Evolutionary conservation across 2,329 filamentous ascomycete species (phyloP).

Genomic region (Scortechinia acanthostroma): DNA sequence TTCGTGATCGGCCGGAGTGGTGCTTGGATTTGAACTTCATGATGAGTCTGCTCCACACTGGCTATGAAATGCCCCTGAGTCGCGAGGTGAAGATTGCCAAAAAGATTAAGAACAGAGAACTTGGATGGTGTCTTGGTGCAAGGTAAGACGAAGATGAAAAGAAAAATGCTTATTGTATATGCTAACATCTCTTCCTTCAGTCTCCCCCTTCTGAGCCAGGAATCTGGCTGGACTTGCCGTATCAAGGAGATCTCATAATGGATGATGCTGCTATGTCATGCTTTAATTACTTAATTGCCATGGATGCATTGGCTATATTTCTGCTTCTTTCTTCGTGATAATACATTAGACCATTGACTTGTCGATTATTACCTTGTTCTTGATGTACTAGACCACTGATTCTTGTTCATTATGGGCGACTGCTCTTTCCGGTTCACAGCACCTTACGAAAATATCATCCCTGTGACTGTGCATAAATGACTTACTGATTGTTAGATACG

Average conservation of each 20-base stretch:
- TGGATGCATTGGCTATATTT: background rate
- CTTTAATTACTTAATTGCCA: no score
- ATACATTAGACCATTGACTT: background rate
- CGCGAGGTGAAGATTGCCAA: slow-evolving; percentile 96
- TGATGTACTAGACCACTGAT: no score
- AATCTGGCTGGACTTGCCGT: slow-evolving; percentile 85
- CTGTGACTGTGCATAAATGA: no score
- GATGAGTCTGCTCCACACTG: slow-evolving; percentile 83
- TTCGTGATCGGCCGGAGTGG: slow-evolving; percentile 76
- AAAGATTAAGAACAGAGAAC: slow-evolving; percentile 94
- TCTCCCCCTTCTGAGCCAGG: slow-evolving; percentile 73
- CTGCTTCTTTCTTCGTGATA: background rate
- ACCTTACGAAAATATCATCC: no score
- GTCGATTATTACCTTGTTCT: no score
- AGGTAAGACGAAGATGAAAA: slow-evolving; percentile 63
- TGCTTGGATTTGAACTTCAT: slow-evolving; percentile 97
- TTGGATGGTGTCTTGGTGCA: slow-evolving; percentile 95
- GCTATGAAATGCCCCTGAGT: slow-evolving; percentile 96
- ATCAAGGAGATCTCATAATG: slow-evolving; percentile 65
- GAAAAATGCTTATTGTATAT: slow-evolving; percentile 26
- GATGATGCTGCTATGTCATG: background rate
- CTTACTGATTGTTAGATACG: no score
- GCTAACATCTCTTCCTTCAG: slow-evolving; percentile 37
- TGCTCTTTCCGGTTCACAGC: no score
- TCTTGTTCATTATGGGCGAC: no score